Base-by-base conservation (phyloP, 768 basidiomycete species). In the Leucosporidium scottii region DNA sequence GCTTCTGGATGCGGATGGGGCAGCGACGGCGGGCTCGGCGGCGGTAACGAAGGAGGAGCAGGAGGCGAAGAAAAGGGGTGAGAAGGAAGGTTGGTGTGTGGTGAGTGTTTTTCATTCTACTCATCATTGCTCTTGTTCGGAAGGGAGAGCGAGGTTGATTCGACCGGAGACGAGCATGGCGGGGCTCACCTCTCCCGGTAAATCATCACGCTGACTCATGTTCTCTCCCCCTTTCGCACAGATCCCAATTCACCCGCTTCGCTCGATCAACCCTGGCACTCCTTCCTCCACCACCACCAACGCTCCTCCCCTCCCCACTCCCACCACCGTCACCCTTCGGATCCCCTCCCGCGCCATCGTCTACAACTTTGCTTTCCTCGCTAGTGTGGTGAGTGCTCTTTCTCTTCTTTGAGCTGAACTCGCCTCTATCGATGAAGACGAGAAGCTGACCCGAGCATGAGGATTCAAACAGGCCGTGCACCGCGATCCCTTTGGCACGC, bases 331-430 rank as follows among this genome's bases (percentile, higher is more conserved):
- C 60, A 53, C 27, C 20, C 47, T 61, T 27, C 18, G 18, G 3
- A 28, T 61, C 48, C 20, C 30, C 8, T 48, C 60, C 20, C 30
- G 47, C 20, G 27, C 47, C 10, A 49, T 31, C 34, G 28, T 61
- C 17, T 61, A 61, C 60, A 36, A 34, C 60, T 49, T 61, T 30
- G 60, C 60, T 3, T 61, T 61, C 31, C 28, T 61, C 28, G 60
- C 49, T 28, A 30, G 28, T 48, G 50, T 61, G 8, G 55, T 57
- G 55, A 34, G 34, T 34, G 34, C 34, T 34, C n/a, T n/a, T n/a
- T n/a, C n/a, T n/a, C n/a, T n/a, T n/a, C n/a, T n/a, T n/a, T n/a
- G n/a, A n/a, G n/a, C n/a, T n/a, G n/a, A n/a, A n/a, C n/a, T n/a
- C n/a, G n/a, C n/a, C n/a, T n/a, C n/a, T n/a, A n/a, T n/a, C n/a